Base-by-base conservation (phyloP, 495 filamentous ascomycete species). In the Platismatia glauca region DNA sequence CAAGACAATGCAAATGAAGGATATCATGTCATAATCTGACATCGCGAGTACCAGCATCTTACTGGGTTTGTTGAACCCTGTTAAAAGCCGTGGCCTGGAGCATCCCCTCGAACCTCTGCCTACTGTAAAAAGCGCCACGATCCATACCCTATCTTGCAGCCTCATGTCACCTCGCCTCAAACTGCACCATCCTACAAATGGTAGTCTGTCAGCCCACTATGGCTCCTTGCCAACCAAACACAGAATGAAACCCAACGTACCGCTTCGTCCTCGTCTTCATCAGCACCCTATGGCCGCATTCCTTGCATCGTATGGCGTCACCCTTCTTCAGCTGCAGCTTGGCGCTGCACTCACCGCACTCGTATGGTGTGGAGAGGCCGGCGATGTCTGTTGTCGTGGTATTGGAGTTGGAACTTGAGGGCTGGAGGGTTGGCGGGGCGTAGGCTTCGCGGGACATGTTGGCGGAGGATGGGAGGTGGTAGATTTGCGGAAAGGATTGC, bases 191-290 rank as follows among this genome's bases (percentile, higher is more conserved):
- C 64, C 85, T 84, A 22, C 55, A 56, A 58, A 35, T 5, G 1
- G 22, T 48, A 18, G 29, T n/a, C 22, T 7, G 35, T 56, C 59
- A 57, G n/a, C 8, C 16, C 18, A 22, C 18, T 24, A 31, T 27
- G 20, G 20, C 37, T n/a, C 59, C 24, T 13, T 37, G 3, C 31
- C 11, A 27, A 38, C 43, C 16, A n/a, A 60, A 58, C 24, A 56
- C 18, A 56, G 37, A 4, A 38, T 22, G 44, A 12, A 50, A 15
- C 27, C n/a, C 27, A 64, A 73, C 85, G 74, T 73, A 97, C 94
- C 95, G 82, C 81, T 96, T 97, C 38, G 94, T 99, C 69, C 94
- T 77, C 84, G 96, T 90, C 83, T 99, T 99, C 75, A 97, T 97
- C 64, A 99, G 77, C 58, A 99, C 90, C 64, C 94, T 87, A 71